These are phyloP conservation scores for Pichia sp. DNA, from an alignment of 1,139 yeast species.

Conservation along the genomic window DNA sequence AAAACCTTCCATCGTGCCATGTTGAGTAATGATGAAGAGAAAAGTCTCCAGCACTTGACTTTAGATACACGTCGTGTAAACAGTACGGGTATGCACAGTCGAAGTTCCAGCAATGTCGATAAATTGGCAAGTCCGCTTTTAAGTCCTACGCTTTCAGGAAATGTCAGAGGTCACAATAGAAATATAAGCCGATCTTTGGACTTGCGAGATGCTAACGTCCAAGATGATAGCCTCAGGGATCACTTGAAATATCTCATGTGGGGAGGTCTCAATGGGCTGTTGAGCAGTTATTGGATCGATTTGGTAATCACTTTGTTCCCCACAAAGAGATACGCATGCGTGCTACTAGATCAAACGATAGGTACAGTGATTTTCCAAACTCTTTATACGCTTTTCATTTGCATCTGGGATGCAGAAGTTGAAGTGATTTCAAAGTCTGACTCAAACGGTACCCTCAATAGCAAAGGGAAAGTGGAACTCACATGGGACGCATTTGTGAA, in stretches of 20 bases:
- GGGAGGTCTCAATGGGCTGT: slow-evolving; percentile 56
- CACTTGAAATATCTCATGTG: slow-evolving; percentile 44
- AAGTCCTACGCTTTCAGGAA: too few species aligned
- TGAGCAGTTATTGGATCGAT: slow-evolving; percentile 54
- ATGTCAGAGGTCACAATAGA: too few species aligned
- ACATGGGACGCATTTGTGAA: slow-evolving; percentile 8
- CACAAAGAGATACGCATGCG: slow-evolving; percentile 33
- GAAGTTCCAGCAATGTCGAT: not conserved
- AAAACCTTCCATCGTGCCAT: too few species aligned
- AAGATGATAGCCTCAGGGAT: slow-evolving; percentile 16
- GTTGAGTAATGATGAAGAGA: too few species aligned
- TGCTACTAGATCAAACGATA: slow-evolving; percentile 44
- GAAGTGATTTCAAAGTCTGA: slow-evolving; percentile 9
- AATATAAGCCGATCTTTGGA: too few species aligned
- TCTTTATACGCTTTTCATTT: slow-evolving; percentile 39
- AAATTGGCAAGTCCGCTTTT: not conserved
- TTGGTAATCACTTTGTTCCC: slow-evolving; percentile 32
- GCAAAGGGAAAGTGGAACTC: not conserved
- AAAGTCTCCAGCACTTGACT: too few species aligned
- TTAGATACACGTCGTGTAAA: too few species aligned
- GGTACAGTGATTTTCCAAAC: slow-evolving; percentile 53
- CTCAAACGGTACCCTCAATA: too few species aligned
- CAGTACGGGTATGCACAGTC: slow-evolving; percentile 2
- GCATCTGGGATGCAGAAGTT: slow-evolving; percentile 46
- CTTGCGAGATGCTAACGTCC: too few species aligned